phyloP scores from a whole-genome alignment of 2,329 filamentous ascomycete species.

The Emericellopsis cladophorae region DNA sequence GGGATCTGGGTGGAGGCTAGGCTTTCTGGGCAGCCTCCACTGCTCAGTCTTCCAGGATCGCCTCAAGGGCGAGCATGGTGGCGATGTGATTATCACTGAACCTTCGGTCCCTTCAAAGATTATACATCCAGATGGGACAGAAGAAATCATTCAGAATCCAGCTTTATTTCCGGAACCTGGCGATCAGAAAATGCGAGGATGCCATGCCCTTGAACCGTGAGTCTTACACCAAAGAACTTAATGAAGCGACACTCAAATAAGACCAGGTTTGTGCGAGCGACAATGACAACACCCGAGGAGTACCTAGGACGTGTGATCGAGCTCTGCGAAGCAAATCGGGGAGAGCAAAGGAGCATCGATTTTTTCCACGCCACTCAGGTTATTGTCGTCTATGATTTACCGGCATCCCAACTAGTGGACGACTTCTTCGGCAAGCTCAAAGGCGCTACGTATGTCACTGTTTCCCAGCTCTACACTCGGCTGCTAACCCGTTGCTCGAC shows the following conservation, averaged over 20 bases:
- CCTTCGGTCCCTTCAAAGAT: conserved; percentile 90
- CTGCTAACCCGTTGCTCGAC: background rate
- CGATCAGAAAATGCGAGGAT: conserved; percentile 28
- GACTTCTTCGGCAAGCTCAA: conserved; percentile 97
- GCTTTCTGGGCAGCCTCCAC: conserved; percentile 91
- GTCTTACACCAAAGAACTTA: conserved; percentile 8
- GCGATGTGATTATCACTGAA: conserved; percentile 91
- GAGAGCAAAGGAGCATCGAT: conserved; percentile 73
- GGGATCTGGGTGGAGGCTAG: conserved; percentile 85
- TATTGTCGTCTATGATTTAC: conserved; percentile 85
- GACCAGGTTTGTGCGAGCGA: conserved; percentile 56
- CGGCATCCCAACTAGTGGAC: conserved; percentile 81
- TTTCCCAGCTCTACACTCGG: background rate
- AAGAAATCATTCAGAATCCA: conserved; percentile 73
- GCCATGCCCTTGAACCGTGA: conserved; percentile 37
- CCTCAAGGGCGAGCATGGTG: conserved; percentile 83
- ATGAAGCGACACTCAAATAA: background rate
- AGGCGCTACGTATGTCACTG: conserved; percentile 47
- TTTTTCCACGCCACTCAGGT: conserved; percentile 91
- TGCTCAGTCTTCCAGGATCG: conserved; percentile 99
- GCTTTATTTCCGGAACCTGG: conserved; percentile 70
- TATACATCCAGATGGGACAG: conserved; percentile 62
- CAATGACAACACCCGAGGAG: conserved; percentile 84
- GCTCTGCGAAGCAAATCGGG: conserved; percentile 80
- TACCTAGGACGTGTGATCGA: conserved; percentile 93